These are phyloP conservation scores for Dryas octopetala DNA, from an alignment of 306 rosid species.

Conservation along the genomic window DNA sequence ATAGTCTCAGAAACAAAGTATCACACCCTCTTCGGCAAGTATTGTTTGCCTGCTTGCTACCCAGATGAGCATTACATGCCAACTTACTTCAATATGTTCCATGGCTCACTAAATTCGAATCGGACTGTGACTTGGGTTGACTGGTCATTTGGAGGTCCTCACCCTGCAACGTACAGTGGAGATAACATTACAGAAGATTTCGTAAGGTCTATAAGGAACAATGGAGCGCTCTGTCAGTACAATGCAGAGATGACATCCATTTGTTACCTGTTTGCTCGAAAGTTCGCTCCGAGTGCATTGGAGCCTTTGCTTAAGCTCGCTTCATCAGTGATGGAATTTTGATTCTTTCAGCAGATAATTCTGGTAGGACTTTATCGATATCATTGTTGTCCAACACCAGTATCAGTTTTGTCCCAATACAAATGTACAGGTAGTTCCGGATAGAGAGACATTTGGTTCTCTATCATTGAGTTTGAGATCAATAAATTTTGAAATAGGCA, in stretches of 20 bases:
- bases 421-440: constrained; percentile 8
- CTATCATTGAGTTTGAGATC: constrained; percentile 2
- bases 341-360: constrained; percentile 15
- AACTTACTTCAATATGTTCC: constrained; percentile 78
- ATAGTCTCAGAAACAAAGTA: constrained; percentile 59
- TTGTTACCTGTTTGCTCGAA: constrained; percentile 87
- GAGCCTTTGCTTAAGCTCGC: constrained; percentile 67
- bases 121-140: constrained; percentile 90
- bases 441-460: not conserved
- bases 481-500: not conserved
- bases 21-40: constrained; percentile 60
- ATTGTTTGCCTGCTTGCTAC: constrained; percentile 89
- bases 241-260: constrained; percentile 69
- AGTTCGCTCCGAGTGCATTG: constrained; percentile 66
- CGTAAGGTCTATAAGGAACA: constrained; percentile 59
- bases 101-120: constrained; percentile 68
- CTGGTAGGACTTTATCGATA: not conserved
- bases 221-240: constrained; percentile 63
- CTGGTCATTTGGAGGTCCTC: constrained; percentile 90
- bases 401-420: not conserved
- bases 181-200: constrained; percentile 57
- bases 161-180: constrained; percentile 62
- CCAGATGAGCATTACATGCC: constrained; percentile 94
- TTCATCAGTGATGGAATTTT: constrained; percentile 60
- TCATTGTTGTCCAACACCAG: not conserved